phyloP scores from a whole-genome alignment of 805 yeast genomes.

The Ogataea pini region DNA sequence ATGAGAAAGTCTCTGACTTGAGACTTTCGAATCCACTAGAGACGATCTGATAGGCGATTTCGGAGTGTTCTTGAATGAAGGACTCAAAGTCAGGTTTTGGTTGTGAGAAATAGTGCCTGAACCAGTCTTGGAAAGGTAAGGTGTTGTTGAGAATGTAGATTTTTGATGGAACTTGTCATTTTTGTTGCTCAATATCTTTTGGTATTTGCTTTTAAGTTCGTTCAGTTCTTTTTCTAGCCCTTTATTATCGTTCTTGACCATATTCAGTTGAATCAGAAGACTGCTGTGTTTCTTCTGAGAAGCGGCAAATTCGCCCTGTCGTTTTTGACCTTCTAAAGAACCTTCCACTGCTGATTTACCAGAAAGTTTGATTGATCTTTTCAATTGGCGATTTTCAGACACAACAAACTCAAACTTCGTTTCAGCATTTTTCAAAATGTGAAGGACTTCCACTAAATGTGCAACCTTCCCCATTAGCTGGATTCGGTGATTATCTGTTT shows the following conservation, averaged over 20 bases:
- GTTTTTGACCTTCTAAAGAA: not conserved
- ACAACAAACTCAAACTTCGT: not conserved
- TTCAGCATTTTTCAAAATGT: slow-evolving; percentile 4
- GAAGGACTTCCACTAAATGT: slow-evolving; percentile 14
- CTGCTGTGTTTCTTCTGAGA: slow-evolving; percentile 19
- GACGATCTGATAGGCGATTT: slow-evolving; percentile 4
- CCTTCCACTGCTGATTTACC: not conserved
- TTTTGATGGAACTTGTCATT: slow-evolving; percentile 9
- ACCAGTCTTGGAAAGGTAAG: slow-evolving; percentile 19
- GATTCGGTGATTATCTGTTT: slow-evolving; percentile 11
- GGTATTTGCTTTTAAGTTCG: slow-evolving; percentile 12
- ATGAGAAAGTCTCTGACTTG: slow-evolving; percentile 2
- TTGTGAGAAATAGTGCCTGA: not conserved
- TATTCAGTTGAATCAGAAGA: slow-evolving; percentile 14
- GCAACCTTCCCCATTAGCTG: slow-evolving; percentile 13
- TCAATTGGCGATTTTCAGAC: slow-evolving; percentile 10
- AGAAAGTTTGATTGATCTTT: not conserved
- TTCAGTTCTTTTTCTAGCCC: slow-evolving; percentile 13
- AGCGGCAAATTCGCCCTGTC: not conserved
- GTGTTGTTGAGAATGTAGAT: slow-evolving; percentile 25
- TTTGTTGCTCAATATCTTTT: slow-evolving; percentile 4
- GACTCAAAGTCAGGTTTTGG: not conserved
- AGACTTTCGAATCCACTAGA: slow-evolving; percentile 3
- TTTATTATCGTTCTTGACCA: slow-evolving; percentile 16
- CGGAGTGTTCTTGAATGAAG: not conserved